Evolutionary conservation across 352 stramenopile species (phyloP).

Genomic region (Phytopythium delawarense): DNA sequence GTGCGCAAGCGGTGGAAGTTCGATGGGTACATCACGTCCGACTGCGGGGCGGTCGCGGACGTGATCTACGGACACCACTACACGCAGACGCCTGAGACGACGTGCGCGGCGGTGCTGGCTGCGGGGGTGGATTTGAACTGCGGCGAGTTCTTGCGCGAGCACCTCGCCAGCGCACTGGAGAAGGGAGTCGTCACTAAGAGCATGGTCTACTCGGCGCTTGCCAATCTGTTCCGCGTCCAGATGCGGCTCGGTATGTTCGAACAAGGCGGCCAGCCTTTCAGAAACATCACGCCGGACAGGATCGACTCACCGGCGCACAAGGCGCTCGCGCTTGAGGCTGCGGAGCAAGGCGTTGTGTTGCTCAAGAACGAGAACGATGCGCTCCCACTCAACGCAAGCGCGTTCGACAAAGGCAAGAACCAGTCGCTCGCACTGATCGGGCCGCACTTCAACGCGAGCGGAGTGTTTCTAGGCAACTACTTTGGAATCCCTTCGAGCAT

Average conservation of each 20-base stretch:
- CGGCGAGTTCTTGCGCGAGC: slow-evolving; percentile 56
- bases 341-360: slow-evolving; percentile 79
- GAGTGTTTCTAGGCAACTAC: slow-evolving; percentile 74
- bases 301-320: slow-evolving; percentile 56
- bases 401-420: slow-evolving; percentile 14
- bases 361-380: slow-evolving; percentile 80
- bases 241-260: slow-evolving; percentile 91
- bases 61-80: slow-evolving; percentile 78
- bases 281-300: slow-evolving; percentile 36
- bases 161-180: slow-evolving; percentile 60
- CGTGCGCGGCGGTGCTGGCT: slow-evolving; percentile 50
- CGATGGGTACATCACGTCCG: slow-evolving; percentile 90
- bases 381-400: slow-evolving; percentile 46
- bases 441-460: slow-evolving; percentile 64
- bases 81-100: slow-evolving; percentile 53
- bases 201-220: slow-evolving; percentile 62
- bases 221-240: slow-evolving; percentile 77
- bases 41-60: slow-evolving; percentile 88
- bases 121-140: slow-evolving; percentile 87
- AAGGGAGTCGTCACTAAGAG: slow-evolving; percentile 54
- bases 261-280: slow-evolving; percentile 55
- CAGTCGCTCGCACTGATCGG: slow-evolving; percentile 63
- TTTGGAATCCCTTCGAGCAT: slow-evolving; percentile 57
- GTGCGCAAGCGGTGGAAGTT: slow-evolving; percentile 87
- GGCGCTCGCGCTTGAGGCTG: slow-evolving; percentile 56